Conservation (phyloP, 257 asterid species). For the Rhazya stricta region DNA sequence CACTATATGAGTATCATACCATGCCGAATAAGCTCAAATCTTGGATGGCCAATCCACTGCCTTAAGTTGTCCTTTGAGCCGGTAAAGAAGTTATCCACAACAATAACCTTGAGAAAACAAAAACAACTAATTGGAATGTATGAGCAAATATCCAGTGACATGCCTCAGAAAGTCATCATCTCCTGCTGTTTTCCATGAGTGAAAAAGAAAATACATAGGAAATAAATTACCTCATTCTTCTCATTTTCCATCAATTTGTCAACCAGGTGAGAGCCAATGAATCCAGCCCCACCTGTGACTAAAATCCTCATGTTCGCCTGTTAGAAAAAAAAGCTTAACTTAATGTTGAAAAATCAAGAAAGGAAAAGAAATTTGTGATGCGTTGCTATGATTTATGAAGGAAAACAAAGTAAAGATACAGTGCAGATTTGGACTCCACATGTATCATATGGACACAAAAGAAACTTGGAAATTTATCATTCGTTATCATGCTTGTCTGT, state of each 20-base stretch:
- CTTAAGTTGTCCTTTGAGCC: conserved; percentile 91
- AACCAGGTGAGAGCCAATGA: conserved; percentile 97
- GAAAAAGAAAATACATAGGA: not conserved
- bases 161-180: not conserved
- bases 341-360: not conserved
- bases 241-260: conserved; percentile 92
- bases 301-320: conserved; percentile 97
- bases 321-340: conserved; percentile 6
- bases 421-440: not conserved
- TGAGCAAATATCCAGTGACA: not conserved
- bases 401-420: not conserved
- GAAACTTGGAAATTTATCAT: not conserved
- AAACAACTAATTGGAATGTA: not conserved
- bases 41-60: conserved; percentile 96
- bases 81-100: conserved; percentile 89
- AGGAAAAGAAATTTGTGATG: not conserved
- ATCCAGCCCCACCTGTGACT: conserved; percentile 99
- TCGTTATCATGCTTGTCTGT: not conserved
- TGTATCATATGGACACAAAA: not conserved
- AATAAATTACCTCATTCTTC: conserved; percentile 72
- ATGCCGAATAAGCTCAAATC: conserved; percentile 97
- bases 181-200: not conserved
- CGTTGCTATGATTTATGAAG: not conserved
- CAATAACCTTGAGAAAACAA: conserved; percentile 54
- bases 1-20: conserved; percentile 35